These are phyloP conservation scores for Setomelanomma holmii DNA, from an alignment of 2,329 filamentous ascomycete genomes.

Conservation along the genomic window DNA sequence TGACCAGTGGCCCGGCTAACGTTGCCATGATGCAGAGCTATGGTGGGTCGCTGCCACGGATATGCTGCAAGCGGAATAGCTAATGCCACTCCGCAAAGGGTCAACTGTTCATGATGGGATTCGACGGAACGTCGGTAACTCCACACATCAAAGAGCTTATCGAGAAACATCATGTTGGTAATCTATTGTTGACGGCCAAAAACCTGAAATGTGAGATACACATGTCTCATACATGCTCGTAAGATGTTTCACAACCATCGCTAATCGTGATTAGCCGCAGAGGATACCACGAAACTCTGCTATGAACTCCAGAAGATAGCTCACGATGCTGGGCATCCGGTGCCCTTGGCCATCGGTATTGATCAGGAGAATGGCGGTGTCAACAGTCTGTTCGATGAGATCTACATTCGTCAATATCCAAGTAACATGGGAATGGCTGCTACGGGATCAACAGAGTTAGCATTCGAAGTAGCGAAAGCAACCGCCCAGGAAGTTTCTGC, in stretches of 20 bases:
- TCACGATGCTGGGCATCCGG: conserved; percentile 85
- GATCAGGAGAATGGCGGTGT: conserved; percentile 99
- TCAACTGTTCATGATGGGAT: conserved; percentile 83
- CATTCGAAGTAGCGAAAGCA: conserved; percentile 89
- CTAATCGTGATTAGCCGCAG: conserved; percentile 70
- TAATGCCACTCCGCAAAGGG: conserved; percentile 65
- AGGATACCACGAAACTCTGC: conserved; percentile 86
- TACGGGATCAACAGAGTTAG: conserved; percentile 81
- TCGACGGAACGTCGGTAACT: conserved; percentile 83
- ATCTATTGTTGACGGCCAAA: conserved; percentile 83
- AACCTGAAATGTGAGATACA: conserved; percentile 76
- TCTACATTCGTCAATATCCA: conserved; percentile 94
- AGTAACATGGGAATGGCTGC: conserved; percentile 98
- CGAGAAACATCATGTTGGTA: conserved; percentile 84
- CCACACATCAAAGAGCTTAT: conserved; percentile 83
- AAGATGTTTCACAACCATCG: conserved; percentile 9
- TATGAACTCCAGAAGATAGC: conserved; percentile 93
- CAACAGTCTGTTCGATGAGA: conserved; percentile 94
- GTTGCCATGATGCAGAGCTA: conserved; percentile 49
- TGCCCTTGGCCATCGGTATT: conserved; percentile 86
- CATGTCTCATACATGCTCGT: conserved; percentile 11
- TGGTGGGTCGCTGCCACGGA: conserved; percentile 45
- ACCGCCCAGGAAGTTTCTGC: conserved; percentile 91
- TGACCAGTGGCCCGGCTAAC: conserved; percentile 44
- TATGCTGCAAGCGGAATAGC: conserved; percentile 26